Conservation (phyloP, 2,329 filamentous ascomycete species). For the Hymenoscyphus occultus region DNA sequence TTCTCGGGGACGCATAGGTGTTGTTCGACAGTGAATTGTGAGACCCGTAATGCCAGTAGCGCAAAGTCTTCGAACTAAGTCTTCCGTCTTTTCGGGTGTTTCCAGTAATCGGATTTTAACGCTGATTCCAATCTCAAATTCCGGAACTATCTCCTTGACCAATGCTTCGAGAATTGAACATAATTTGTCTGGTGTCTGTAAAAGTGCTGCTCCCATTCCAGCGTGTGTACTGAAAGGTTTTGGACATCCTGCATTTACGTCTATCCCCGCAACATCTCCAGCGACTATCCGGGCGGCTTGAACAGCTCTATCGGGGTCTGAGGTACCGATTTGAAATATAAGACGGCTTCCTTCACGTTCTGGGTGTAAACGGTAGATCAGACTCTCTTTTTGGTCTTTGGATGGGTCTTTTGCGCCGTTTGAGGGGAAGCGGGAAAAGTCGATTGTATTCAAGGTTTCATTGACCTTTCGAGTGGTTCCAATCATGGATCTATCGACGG, state of each 20-base stretch:
- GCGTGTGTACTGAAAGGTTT: constrained; percentile 93
- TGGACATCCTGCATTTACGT: constrained; percentile 96
- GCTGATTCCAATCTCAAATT: constrained; percentile 86
- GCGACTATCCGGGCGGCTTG: constrained; percentile 81
- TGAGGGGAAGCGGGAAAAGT: constrained; percentile 76
- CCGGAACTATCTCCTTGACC: constrained; percentile 71
- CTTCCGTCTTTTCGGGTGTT: constrained; percentile 70
- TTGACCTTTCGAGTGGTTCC: constrained; percentile 79
- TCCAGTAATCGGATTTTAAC: constrained; percentile 93
- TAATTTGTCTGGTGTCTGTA: constrained; percentile 80
- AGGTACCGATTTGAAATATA: constrained; percentile 90
- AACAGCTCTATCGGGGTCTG: constrained; percentile 78
- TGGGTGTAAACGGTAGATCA: constrained; percentile 84
- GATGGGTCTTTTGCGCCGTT: constrained; percentile 58
- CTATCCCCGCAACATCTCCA: constrained; percentile 85
- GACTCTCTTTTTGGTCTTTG: constrained; percentile 54
- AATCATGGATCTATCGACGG: constrained; percentile 87
- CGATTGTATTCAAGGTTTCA: constrained; percentile 71
- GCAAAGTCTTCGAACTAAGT: constrained; percentile 73
- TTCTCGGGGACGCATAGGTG: constrained; percentile 90
- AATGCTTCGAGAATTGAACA: constrained; percentile 79
- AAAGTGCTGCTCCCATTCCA: constrained; percentile 91
- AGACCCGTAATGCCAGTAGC: constrained; percentile 87
- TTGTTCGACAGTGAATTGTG: constrained; percentile 93
- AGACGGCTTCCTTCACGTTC: constrained; percentile 69